Evolutionary conservation across 2,329 filamentous ascomycete species (phyloP), one percentile per base, ranked within the genome.

Genomic region (Cladosporium sp.): DNA sequence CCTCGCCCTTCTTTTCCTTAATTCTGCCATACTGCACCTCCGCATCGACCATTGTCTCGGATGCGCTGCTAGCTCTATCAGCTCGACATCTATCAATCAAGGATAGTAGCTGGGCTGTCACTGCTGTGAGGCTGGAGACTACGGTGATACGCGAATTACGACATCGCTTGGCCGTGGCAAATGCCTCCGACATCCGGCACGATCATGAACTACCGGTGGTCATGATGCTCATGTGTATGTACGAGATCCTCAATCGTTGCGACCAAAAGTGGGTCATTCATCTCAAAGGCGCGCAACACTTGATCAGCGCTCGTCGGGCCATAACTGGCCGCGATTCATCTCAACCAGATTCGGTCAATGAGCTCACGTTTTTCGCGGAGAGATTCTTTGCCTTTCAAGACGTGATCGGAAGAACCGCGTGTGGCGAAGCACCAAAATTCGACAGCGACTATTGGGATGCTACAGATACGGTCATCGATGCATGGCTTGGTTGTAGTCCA

Each of bases 311-410:
- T 4, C 75, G 81, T 18, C 75, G 76, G 34, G 70, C 69, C 7
- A 49, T 62, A 28, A 28, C 65, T n/a, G 61, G 61, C 26, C 34
- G 61, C 24, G 11, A 41, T 21, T 26, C 28, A 8, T 64, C 61
- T 10, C 67, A 59, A 18, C 73, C 72, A 58, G 72, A 70, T n/a
- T 30, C 51, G 24, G 59, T 64, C 14, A 66, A 67, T 28, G 60
- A 66, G 28, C 68, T 70, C 18, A 73, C 78, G 0, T 78, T 72
- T 2, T 74, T 78, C 6, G 78, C 80, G 0, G 82, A 84, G 67
- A 76, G 78, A 1, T 84, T 83, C 68, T 84, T 84, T 64, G 82
- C 82, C 3, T 84, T 83, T 15, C 82, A 84, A 66, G 82, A 84
- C 66, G 80, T 83, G 18, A 84, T 84, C 68, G 82, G 82, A 32